Evolutionary conservation across 768 basidiomycete genomes (phyloP), one percentile per base, ranked within the genome.

Genomic region (Tephrocybe sp.): DNA sequence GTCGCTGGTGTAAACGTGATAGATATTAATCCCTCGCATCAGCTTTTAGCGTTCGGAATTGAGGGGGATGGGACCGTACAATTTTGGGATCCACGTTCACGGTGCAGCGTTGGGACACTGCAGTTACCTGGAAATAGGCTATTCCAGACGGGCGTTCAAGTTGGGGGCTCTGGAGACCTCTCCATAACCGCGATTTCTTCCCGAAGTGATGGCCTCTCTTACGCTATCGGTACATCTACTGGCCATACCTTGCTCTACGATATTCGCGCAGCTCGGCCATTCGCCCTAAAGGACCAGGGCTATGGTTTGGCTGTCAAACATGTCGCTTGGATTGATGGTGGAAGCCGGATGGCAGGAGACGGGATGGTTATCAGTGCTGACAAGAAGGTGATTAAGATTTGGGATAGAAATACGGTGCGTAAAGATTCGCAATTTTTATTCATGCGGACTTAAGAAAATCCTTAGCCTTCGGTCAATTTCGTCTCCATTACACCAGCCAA

Each of bases 211-310:
- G 97, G 97, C 0, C 77, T 99, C 17, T 92, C 92, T 15, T 87
- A 98, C 57, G 97, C 96, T 0, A 77, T 98, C 30, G 97, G 96
- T 12, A 98, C 96, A 1, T 93, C 91, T 8, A 92, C 93, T 0
- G 97, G 97, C 0, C 94, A 98, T 64, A 93, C 93, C 0, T 71
- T 98, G 3, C 75, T 99, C 12, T 99, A 98, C 66, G 97, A 99
- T 65, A 83, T 99, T 60, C 88, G 97, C 39, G 85, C 90, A 8
- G 79, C 86, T 4, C 79, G 78, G 33, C 86, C 92, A 20, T 94
- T 89, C 59, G 93, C 92, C 1, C 64, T 85, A 54, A 98, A 99
- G 64, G 97, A 99, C 64, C 97, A 98, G 69, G 97, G 97, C 0
- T 98, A 98, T 59, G 96, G 96, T 1, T 70, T 98, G 39, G 88